Evolutionary conservation across 164 flowering plant genomes (phyloP).

Genomic region (Vitis labrusca): DNA sequence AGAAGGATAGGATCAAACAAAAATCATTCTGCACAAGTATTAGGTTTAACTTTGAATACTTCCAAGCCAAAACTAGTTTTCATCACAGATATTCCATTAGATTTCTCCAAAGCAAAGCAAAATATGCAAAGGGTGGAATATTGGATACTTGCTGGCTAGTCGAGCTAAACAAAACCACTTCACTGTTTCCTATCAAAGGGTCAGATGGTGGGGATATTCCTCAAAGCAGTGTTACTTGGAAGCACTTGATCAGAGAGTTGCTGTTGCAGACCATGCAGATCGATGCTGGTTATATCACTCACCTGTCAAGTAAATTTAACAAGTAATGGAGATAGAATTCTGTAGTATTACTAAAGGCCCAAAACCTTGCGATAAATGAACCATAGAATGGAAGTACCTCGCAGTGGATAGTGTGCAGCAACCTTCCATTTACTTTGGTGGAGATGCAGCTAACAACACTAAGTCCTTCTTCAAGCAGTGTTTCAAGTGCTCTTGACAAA

Average conservation of each 20-base stretch:
- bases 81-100: too few relatives aligned
- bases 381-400: slow-evolving; percentile 29
- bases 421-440: slow-evolving; percentile 25
- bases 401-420: slow-evolving; percentile 32
- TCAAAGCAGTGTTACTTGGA: background rate
- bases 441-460: slow-evolving; percentile 34
- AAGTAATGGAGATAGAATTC: background rate
- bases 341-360: background rate
- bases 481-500: slow-evolving; percentile 31
- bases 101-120: background rate
- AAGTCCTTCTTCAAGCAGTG: slow-evolving; percentile 39
- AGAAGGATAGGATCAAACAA: too few relatives aligned
- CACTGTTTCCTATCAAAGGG: too few relatives aligned
- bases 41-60: too few relatives aligned
- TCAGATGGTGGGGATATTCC: too few relatives aligned
- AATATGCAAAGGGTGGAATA: background rate
- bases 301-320: slow-evolving; percentile 16
- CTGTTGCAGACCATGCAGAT: slow-evolving; percentile 24
- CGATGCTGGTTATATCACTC: slow-evolving; percentile 7
- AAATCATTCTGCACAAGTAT: too few relatives aligned
- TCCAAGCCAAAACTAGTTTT: too few relatives aligned
- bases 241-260: slow-evolving; percentile 2
- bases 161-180: too few relatives aligned
- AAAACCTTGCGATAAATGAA: background rate
- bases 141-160: background rate